These are phyloP conservation scores for Metschnikowia kofuensis DNA, from an alignment of 805 yeast genomes.

Conservation along the genomic window DNA sequence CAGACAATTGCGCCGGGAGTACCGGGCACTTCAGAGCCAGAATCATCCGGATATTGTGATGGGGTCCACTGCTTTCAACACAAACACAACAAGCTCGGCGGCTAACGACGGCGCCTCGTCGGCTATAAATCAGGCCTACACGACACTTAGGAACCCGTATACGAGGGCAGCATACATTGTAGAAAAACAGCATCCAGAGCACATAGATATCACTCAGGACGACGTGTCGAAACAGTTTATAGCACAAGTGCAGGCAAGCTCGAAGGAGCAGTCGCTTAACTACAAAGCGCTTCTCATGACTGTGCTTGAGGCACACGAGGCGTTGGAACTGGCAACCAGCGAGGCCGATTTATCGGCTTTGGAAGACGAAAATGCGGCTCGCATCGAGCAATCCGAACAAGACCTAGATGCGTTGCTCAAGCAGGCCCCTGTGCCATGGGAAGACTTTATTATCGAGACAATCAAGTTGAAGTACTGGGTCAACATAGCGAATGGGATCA, in stretches of 20 bases:
- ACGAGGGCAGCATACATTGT: constrained; percentile 46
- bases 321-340: constrained; percentile 60
- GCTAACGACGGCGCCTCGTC: constrained; percentile 29
- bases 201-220: constrained; percentile 57
- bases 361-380: constrained; percentile 51
- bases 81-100: not conserved
- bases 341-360: constrained; percentile 57
- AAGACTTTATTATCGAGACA: constrained; percentile 60
- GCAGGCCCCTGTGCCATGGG: constrained; percentile 43
- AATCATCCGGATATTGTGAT: constrained; percentile 75
- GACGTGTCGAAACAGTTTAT: constrained; percentile 44
- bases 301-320: constrained; percentile 83
- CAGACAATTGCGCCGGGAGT: constrained; percentile 65
- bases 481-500: constrained; percentile 68
- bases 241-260: constrained; percentile 35
- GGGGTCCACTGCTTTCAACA: constrained; percentile 22
- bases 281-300: constrained; percentile 64
- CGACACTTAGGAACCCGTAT: constrained; percentile 67
- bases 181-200: constrained; percentile 34
- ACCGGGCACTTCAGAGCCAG: constrained; percentile 64
- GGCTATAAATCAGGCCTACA: constrained; percentile 72
- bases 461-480: constrained; percentile 80
- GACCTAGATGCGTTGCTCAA: constrained; percentile 47
- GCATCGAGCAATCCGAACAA: constrained; percentile 48
- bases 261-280: constrained; percentile 30